Conservation (phyloP, 306 rosid genomes). For the Cicer arietinum region DNA sequence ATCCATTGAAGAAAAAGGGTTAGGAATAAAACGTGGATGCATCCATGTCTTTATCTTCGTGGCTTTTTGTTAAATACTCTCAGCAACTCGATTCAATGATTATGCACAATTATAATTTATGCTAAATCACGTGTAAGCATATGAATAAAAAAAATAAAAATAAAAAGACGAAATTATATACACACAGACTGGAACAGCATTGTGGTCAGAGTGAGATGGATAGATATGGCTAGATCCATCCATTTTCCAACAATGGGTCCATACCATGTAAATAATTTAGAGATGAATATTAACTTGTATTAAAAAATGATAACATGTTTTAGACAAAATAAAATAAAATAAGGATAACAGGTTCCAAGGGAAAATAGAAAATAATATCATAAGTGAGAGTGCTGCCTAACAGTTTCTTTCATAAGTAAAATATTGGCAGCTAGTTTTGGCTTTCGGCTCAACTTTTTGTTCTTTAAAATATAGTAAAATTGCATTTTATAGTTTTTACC, state of each 20-base stretch:
- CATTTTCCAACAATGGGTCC: conserved; percentile 24
- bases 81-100: conserved; percentile 36
- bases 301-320: conserved; percentile 24
- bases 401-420: conserved; percentile 22
- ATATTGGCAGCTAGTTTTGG: background rate
- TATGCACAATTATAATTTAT: background rate
- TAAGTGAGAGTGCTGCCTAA: conserved; percentile 22
- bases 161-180: background rate
- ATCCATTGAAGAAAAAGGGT: background rate
- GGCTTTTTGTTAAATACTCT: background rate
- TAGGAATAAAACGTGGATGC: conserved; percentile 11
- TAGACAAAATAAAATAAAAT: background rate
- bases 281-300: conserved; percentile 8
- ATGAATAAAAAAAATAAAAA: background rate
- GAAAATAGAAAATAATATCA: conserved; percentile 33
- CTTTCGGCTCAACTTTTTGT: conserved; percentile 46
- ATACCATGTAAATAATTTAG: conserved; percentile 37
- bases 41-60: conserved; percentile 4
- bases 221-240: conserved; percentile 21
- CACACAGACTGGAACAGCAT: background rate
- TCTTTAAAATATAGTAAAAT: background rate
- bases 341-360: background rate
- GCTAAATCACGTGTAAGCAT: conserved; percentile 41
- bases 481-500: background rate
- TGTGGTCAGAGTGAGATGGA: conserved; percentile 21